phyloP scores from a whole-genome alignment of 257 asterid species.

The Plantago major region DNA sequence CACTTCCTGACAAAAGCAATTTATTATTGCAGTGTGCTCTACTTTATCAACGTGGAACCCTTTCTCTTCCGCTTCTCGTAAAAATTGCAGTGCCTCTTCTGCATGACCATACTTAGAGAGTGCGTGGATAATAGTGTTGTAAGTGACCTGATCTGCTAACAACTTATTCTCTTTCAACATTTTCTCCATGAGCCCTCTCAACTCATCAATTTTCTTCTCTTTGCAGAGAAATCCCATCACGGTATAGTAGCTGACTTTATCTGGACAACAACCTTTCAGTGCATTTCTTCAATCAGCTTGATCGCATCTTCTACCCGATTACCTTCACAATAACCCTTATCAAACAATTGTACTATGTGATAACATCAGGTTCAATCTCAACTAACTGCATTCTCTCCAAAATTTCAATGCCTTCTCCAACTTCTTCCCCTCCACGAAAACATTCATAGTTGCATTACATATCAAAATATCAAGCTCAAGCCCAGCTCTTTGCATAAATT shows the following conservation, averaged over 20 bases:
- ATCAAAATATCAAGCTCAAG: conserved; percentile 54
- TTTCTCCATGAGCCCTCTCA: conserved; percentile 61
- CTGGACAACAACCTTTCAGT: conserved; percentile 60
- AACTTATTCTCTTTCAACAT: conserved; percentile 58
- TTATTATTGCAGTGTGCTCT: conserved; percentile 66
- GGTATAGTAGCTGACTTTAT: conserved; percentile 76
- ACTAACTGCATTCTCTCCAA: conserved; percentile 68
- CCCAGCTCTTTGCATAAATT: conserved; percentile 72
- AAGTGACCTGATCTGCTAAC: conserved; percentile 71
- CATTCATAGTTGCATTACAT: conserved; percentile 78
- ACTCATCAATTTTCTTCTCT: conserved; percentile 52
- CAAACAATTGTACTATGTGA: conserved; percentile 74
- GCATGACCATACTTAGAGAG: conserved; percentile 72
- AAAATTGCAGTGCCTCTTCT: conserved; percentile 65
- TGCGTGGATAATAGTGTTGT: conserved; percentile 61
- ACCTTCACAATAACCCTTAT: conserved; percentile 83
- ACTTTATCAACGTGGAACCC: conserved; percentile 73
- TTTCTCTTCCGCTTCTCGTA: conserved; percentile 63
- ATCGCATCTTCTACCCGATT: conserved; percentile 50
- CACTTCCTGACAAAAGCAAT: conserved; percentile 67
- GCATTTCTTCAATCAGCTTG: conserved; percentile 69
- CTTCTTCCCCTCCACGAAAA: conserved; percentile 72
- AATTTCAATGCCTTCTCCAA: conserved; percentile 77
- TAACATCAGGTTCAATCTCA: conserved; percentile 64
- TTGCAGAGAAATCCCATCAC: conserved; percentile 65